Conservation (phyloP, 345 rosid genomes). For the Chamaenerion angustifolium region DNA sequence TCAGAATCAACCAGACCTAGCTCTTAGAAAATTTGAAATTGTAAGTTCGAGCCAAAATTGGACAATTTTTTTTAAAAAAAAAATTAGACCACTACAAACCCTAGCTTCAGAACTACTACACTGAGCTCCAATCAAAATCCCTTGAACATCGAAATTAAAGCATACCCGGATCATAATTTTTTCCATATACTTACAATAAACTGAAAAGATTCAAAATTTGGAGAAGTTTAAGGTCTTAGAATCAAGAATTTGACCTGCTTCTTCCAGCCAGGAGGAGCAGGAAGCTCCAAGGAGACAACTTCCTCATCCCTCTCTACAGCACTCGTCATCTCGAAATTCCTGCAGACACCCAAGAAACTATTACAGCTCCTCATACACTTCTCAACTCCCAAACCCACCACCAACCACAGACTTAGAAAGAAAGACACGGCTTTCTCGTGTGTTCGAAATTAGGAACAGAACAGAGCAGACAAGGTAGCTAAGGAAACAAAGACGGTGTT, state of each 20-base stretch:
- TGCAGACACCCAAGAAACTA: background rate
- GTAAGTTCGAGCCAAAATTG: background rate
- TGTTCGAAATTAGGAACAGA: background rate
- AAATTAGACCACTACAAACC: background rate
- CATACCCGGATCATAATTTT: background rate
- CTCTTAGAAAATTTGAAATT: background rate
- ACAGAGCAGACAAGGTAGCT: background rate
- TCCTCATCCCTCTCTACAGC: slow-evolving; percentile 16
- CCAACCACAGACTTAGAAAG: background rate
- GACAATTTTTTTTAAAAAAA: too few relatives aligned
- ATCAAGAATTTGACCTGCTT: slow-evolving; percentile 17
- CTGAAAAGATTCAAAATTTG: background rate
- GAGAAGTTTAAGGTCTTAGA: too few relatives aligned
- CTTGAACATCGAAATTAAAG: background rate
- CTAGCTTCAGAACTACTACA: slow-evolving; percentile 1
- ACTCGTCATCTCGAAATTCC: slow-evolving; percentile 18
- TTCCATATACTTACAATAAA: background rate
- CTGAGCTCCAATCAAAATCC: background rate
- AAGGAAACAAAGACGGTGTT: background rate
- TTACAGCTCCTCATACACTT: background rate
- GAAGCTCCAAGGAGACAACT: slow-evolving; percentile 29
- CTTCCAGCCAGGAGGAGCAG: slow-evolving; percentile 37
- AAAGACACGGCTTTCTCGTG: too few relatives aligned
- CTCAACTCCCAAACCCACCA: background rate
- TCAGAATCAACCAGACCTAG: background rate